Base-by-base conservation (phyloP, 768 basidiomycete species). In the Gautieria morchelliformis region DNA sequence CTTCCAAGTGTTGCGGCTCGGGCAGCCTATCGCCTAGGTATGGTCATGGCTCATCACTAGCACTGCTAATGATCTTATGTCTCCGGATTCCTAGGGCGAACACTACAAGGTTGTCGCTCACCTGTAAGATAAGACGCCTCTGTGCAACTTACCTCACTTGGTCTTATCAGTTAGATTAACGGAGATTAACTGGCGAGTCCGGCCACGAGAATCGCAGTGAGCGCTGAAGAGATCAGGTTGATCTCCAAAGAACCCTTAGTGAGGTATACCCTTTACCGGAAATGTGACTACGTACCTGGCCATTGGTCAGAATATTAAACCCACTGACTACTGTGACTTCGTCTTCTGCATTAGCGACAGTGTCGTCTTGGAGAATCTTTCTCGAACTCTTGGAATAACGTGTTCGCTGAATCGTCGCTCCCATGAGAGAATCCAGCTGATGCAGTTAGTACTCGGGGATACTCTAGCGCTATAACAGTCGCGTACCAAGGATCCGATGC, bases 371-470 rank as follows among this genome's bases (percentile, higher is more conserved):
- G 14, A 90, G 72, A 50, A 96, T 75, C 45, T 78, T 71, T 63
- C 82, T 82, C 61, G 76, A 78, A 20, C 73, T 71, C 46, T 71
- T 71, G 5, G 85, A 85, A 70, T 84, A 95, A 27, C 83, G 78
- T 4, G 91, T 92, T 54, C 78, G 74, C 63, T 97, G 94, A 0
- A 95, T 67, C 5, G 89, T 92, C 5, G 93, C 92, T 2, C 94
- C 94, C 17, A 96, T 74, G 12, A 96, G 44, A 0, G 89, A 93
- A 67, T 97, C 94, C 51, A 92, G 69, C 88, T 89, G 67, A n/a
- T 59, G 42, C 20, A 35, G 8, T n/a, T 10, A 33, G 15, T 27
- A 27, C 27, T 27, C 27, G 27, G 27, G 27, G 2, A 27, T 27
- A 27, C 27, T 27, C 24, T 4, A 49, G 24, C 24, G 24, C 8